phyloP scores from a whole-genome alignment of 2,329 filamentous ascomycete species.

The Diplodia mutila region DNA sequence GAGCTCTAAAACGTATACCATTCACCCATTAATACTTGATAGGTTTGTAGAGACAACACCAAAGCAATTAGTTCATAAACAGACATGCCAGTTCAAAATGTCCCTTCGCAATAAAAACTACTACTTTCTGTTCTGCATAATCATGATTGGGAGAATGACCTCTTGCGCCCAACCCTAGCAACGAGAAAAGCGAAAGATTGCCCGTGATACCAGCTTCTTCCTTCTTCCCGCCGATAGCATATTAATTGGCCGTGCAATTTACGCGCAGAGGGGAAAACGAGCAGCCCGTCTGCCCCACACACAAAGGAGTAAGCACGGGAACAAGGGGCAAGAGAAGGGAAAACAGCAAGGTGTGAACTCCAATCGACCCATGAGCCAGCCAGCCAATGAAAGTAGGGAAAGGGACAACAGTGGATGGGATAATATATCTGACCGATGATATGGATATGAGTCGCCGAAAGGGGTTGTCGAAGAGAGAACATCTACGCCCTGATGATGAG shows the following conservation, averaged over 20 bases:
- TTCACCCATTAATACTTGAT: not conserved
- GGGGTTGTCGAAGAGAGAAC: constrained; percentile 8
- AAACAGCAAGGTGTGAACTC: not conserved
- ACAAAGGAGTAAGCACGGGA: not conserved
- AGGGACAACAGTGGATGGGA: not conserved
- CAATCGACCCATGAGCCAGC: not conserved
- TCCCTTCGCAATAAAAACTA: constrained; percentile 16
- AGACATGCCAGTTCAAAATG: not conserved
- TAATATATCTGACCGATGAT: constrained; percentile 4
- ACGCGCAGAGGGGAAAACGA: not conserved
- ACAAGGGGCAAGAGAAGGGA: not conserved
- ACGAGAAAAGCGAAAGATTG: not conserved
- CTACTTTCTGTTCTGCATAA: constrained; percentile 7
- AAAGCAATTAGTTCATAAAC: not conserved
- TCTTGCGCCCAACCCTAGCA: not conserved
- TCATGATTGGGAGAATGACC: not conserved
- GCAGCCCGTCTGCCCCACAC: not conserved
- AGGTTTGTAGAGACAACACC: not conserved
- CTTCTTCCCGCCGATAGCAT: not conserved
- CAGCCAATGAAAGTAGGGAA: not conserved
- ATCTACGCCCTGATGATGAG: constrained; percentile 19
- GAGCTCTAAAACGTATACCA: not conserved
- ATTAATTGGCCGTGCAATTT: constrained; percentile 5
- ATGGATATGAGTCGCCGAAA: constrained; percentile 19
- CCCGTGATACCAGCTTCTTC: not conserved